phyloP scores from a whole-genome alignment of 2,329 filamentous ascomycete genomes.

The Trichoderma atrobrunneum region DNA sequence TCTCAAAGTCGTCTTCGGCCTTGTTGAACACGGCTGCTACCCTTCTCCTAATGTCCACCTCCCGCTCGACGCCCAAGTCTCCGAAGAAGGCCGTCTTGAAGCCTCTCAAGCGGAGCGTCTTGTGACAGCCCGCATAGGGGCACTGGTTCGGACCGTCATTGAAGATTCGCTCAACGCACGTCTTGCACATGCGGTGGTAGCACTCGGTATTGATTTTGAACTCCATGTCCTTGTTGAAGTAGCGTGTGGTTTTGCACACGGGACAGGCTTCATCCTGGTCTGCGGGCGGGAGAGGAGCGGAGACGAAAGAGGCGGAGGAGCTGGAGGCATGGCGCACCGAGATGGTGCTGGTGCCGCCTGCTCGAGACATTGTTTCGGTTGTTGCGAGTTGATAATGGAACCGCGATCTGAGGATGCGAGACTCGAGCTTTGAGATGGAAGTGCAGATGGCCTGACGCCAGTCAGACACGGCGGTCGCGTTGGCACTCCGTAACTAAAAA shows the following conservation, averaged over 20 bases:
- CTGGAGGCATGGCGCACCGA: constrained; percentile 30
- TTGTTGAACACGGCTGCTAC: constrained; percentile 84
- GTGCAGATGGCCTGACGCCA: background rate
- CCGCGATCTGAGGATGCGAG: background rate
- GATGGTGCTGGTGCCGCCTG: constrained; percentile 25
- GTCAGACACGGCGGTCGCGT: background rate
- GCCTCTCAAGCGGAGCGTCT: constrained; percentile 78
- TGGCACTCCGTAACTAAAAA: background rate
- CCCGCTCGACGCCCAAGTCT: constrained; percentile 82
- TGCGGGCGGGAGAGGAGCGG: constrained; percentile 22
- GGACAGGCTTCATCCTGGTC: constrained; percentile 74
- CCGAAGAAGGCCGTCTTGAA: constrained; percentile 89
- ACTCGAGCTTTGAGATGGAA: background rate
- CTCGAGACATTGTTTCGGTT: constrained; percentile 29
- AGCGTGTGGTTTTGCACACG: constrained; percentile 94
- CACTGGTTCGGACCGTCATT: constrained; percentile 87
- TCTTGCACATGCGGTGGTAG: constrained; percentile 98
- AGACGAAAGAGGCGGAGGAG: constrained; percentile 18
- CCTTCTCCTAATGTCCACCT: constrained; percentile 84
- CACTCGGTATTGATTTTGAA: constrained; percentile 98
- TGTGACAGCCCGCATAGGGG: constrained; percentile 82
- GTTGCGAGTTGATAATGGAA: background rate
- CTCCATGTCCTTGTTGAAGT: constrained; percentile 89
- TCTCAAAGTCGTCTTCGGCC: constrained; percentile 86
- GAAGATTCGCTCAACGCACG: constrained; percentile 93